Base-by-base conservation (phyloP, 441 rosid genomes). In the Omphalea diandra region DNA sequence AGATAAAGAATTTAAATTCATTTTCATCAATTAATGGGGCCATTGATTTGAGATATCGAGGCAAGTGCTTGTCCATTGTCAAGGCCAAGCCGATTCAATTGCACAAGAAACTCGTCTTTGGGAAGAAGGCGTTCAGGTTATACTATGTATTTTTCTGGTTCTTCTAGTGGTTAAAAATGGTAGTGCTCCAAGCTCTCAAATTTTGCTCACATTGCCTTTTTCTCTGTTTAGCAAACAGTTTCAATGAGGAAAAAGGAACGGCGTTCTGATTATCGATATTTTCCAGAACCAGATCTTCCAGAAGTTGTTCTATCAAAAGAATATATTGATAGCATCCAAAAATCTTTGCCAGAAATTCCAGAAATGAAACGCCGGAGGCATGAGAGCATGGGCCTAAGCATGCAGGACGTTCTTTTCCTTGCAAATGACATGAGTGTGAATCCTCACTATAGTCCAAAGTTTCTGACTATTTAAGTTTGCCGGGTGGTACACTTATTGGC, bases 221-320 rank as follows among this genome's bases (percentile, higher is more conserved):
- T 36, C 32, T 35, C 70, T 76, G 65, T 81, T 83, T 73, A 94
- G 98, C 90, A 84, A 88, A 84, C 99, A 75, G 81, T 94, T 65
- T 84, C 96, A 52, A 94, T 94, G 99, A 90, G 98, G 85, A 94
- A 90, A 75, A 94, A 94, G 78, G 98, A 94, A 82, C 96, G 98
- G 77, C 96, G 92, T 71, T 77, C 99, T 68, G 97, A 92, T 85
- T 94, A 94, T 76, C 83, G 94, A 8, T 92, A 91, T 80, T 94
- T 94, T 73, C 98, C 98, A 5, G 99, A 94, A 82, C 99, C 98
- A 58, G 98, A 94, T 81, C 87, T 94, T 75, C 96, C 98, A 46
- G 93, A 83, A 81, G 96, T 94, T 74, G 75, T 82, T 76, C 87
- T 94, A 46, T 76, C 84, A 41, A 67, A 88, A 80, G 97, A 85